These are phyloP conservation scores for Neocatenulostroma microsporum DNA, from an alignment of 2,329 filamentous ascomycete species.

Conservation along the genomic window DNA sequence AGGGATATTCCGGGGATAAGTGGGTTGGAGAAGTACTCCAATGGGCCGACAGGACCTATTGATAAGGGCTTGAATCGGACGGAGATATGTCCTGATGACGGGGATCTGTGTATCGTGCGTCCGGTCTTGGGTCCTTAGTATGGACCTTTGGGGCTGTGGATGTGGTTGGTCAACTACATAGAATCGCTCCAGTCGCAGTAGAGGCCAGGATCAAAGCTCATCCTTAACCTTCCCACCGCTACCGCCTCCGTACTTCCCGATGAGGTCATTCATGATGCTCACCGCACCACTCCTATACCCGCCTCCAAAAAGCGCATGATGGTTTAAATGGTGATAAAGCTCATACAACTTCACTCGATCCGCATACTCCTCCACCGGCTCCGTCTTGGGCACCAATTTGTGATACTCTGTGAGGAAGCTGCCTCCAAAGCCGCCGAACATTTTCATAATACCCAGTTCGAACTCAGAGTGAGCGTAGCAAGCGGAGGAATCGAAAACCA, in stretches of 20 bases:
- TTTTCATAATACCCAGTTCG: constrained; percentile 87
- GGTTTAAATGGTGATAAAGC: constrained; percentile 82
- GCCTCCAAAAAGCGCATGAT: constrained; percentile 75
- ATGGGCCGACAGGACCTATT: constrained; percentile 54
- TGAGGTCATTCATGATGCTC: constrained; percentile 67
- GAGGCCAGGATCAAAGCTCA: too few species aligned
- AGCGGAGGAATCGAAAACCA: constrained; percentile 73
- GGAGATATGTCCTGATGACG: constrained; percentile 50
- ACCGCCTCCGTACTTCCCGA: constrained; percentile 58
- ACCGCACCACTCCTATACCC: constrained; percentile 69
- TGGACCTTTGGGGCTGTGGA: too few species aligned
- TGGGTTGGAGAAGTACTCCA: constrained; percentile 40
- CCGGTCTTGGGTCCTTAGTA: constrained; percentile 10
- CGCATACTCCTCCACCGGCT: constrained; percentile 75
- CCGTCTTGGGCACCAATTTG: constrained; percentile 64
- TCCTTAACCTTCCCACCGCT: not conserved
- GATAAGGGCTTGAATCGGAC: constrained; percentile 52
- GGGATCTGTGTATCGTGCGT: constrained; percentile 33
- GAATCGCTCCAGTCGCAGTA: too few species aligned
- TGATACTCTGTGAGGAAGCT: constrained; percentile 73
- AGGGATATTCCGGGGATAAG: constrained; percentile 34
- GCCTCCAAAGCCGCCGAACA: constrained; percentile 82
- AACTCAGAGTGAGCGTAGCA: constrained; percentile 85
- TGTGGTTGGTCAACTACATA: too few species aligned
- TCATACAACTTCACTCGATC: constrained; percentile 77